Evolutionary conservation across 2,329 filamentous ascomycete species (phyloP).

Genomic region (Trichoderma semiorbis): DNA sequence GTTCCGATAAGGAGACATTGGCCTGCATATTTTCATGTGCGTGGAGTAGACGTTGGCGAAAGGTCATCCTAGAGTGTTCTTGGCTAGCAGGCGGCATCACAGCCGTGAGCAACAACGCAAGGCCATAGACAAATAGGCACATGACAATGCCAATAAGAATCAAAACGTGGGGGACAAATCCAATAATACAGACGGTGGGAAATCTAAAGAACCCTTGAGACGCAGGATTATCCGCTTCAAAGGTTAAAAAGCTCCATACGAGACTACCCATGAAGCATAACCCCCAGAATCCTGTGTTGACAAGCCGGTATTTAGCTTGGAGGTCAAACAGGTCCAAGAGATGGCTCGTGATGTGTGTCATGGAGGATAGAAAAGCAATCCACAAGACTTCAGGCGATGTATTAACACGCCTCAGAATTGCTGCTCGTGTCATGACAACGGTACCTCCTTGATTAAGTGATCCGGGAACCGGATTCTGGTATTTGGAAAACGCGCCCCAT

Average conservation of each 20-base stretch:
- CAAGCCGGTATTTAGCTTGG: constrained; percentile 73
- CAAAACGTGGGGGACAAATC: constrained; percentile 90
- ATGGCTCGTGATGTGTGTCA: constrained; percentile 86
- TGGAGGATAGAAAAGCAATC: constrained; percentile 80
- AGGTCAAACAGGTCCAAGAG: constrained; percentile 75
- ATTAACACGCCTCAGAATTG: constrained; percentile 77
- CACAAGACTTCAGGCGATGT: constrained; percentile 85
- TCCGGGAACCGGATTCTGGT: constrained; percentile 34
- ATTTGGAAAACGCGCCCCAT: constrained; percentile 59
- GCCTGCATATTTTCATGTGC: constrained; percentile 91
- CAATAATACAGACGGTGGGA: constrained; percentile 90
- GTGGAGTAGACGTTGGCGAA: constrained; percentile 59
- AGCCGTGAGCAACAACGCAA: constrained; percentile 75
- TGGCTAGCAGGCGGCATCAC: constrained; percentile 31
- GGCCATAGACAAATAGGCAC: constrained; percentile 71
- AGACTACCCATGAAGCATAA: constrained; percentile 86
- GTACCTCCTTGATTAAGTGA: constrained; percentile 26
- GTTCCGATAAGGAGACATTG: constrained; percentile 76
- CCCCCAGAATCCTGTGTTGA: constrained; percentile 88
- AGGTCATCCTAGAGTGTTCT: constrained; percentile 34
- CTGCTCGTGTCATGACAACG: constrained; percentile 55
- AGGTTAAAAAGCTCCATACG: constrained; percentile 67
- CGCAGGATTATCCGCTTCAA: constrained; percentile 57
- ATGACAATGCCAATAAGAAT: constrained; percentile 74
- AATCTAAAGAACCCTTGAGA: constrained; percentile 73